Evolutionary conservation across 2,329 filamentous ascomycete genomes (phyloP), one percentile per base, ranked within the genome.

Genomic region (Akanthomyces muscarius): DNA sequence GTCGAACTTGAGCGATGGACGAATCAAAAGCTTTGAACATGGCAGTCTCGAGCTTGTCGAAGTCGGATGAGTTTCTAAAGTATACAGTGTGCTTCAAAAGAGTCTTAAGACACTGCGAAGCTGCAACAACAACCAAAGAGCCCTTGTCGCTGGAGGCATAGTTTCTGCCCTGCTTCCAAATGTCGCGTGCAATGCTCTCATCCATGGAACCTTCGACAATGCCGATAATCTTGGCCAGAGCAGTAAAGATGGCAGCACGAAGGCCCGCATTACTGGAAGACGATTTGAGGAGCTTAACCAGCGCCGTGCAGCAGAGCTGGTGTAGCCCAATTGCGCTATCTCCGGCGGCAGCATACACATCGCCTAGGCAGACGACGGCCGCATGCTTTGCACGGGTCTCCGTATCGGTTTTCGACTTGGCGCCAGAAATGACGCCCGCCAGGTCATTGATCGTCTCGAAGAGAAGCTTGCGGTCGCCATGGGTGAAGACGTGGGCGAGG

Each of bases 381-480:
- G 92, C 92, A 83, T 97, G 93, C 75, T 91, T 96, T 4, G 87
- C 84, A 70, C 88, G 87, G 58, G 89, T 74, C 69, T 97, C 92
- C 68, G 86, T 87, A 63, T 97, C 93, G 60, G 79, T 79, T 73
- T 89, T 89, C 41, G 81, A 82, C 74, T 96, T 97, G 23, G 89
- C 86, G 54, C 84, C 84, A 65, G 87, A 87, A 52, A 96, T 74
- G 62, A 96, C 87, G 13, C 78, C 81, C 11, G 93, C 81, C 13
- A 98, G 81, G 68, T 98, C 94, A 70, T 95, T 96, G 72, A 98
- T 90, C 0, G 92, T 96, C 75, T 99, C 95, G 72, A 96, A 97
- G 2, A 99, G 83, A 57, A 96, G 83, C 73, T 96, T 97, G 67
- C 94, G 85, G 76, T 97, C 94, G 14, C 95, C 95, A 66, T 90